Percentiles rank a stretch among this genome's conserved stretches.
These are phyloP conservation scores for Ceratocystis harringtonii DNA, from an alignment of 2,329 filamentous ascomycete genomes.

Conservation along the genomic window DNA sequence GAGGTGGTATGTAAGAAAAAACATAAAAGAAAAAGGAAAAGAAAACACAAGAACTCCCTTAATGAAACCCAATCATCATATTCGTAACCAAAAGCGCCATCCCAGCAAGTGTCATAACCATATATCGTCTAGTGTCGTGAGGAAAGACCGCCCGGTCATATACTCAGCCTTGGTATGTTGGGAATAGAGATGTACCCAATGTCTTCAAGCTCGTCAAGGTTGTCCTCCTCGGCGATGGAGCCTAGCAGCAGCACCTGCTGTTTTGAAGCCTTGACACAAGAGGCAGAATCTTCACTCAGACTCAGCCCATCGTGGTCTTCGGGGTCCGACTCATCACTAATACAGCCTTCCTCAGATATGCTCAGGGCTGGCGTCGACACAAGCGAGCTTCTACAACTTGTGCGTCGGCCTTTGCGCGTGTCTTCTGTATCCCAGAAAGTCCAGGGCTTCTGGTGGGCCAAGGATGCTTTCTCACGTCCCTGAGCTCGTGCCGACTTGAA, in stretches of 20 bases:
- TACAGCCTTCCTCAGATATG: not conserved
- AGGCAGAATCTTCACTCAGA: not conserved
- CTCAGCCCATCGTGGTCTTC: slow-evolving; percentile 10
- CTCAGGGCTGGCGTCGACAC: not conserved
- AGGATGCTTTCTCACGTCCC: not conserved
- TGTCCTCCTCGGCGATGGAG: slow-evolving; percentile 8
- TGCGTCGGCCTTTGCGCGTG: not conserved
- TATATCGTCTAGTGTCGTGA: not conserved
- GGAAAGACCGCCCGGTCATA: not conserved
- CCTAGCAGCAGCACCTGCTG: not conserved
- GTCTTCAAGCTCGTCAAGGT: slow-evolving; percentile 12
- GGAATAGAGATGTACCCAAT: slow-evolving; percentile 16
- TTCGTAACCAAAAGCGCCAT: slow-evolving; percentile 4
- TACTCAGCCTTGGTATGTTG: not conserved
- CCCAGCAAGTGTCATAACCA: not conserved
- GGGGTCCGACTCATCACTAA: slow-evolving; percentile 1
- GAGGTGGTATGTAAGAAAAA: not conserved
- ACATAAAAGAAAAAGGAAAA: no score
- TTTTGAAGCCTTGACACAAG: slow-evolving; percentile 6
- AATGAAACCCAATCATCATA: slow-evolving; percentile 10
- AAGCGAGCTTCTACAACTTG: not conserved
- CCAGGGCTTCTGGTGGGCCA: slow-evolving; percentile 12
- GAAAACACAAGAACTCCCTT: not conserved
- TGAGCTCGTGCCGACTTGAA: slow-evolving; percentile 3
- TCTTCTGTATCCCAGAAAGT: slow-evolving; percentile 13